A percentile compares a stretch with the other conserved stretches of the same genome.
Evolutionary conservation across 75 land plant species (phyloP).

Genomic region (Cryptomeria japonica): DNA sequence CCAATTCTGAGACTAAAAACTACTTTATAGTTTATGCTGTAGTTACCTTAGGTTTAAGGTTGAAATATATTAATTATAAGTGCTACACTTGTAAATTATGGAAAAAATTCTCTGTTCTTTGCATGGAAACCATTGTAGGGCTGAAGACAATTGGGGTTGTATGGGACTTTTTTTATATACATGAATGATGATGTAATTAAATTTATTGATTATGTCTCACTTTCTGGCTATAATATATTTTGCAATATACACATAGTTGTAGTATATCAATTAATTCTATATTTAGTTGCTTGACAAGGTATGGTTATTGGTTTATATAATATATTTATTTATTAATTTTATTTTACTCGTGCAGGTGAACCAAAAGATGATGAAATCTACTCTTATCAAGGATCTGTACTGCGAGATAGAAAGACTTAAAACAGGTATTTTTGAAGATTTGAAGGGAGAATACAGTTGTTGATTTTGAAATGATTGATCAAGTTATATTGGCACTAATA

Average conservation of each 20-base stretch:
- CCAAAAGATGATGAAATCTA: conserved; percentile 98
- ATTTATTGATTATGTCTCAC: conserved; percentile 3
- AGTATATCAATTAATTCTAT: background rate
- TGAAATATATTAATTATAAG: background rate
- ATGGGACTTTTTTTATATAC: background rate
- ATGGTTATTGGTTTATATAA: background rate
- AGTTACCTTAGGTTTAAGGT: background rate
- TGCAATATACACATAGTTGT: background rate
- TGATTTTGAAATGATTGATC: background rate
- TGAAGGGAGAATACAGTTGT: background rate
- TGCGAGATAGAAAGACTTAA: conserved; percentile 92
- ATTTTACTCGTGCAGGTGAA: conserved; percentile 59
- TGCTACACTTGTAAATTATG: background rate
- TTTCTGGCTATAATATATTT: background rate
- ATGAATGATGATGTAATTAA: background rate
- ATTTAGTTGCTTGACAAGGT: background rate
- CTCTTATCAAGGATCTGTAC: conserved; percentile 93
- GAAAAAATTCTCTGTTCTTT: background rate
- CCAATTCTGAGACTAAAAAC: background rate
- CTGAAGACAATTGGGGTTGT: background rate
- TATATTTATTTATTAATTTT: background rate
- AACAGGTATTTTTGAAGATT: conserved; percentile 48
- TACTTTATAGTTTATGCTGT: background rate
- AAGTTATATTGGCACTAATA: background rate
- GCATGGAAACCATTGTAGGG: background rate